phyloP scores from a whole-genome alignment of 768 basidiomycete genomes.

The Leccinum rimulosum region DNA sequence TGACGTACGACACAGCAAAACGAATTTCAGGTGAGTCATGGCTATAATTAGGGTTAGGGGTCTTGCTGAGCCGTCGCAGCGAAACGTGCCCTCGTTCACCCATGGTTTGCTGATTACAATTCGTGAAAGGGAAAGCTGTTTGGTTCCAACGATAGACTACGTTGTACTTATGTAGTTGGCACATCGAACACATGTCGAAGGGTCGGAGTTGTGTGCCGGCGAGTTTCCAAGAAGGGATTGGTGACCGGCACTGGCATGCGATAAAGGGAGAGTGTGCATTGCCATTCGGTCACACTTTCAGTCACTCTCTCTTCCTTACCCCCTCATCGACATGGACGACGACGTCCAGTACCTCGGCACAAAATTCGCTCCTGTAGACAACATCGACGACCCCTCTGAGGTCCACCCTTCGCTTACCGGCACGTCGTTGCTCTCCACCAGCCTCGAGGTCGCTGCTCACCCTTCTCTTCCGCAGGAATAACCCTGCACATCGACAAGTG shows the following conservation, averaged over 20 bases:
- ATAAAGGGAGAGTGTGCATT: slow-evolving; percentile 29
- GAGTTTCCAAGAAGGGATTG: slow-evolving; percentile 25
- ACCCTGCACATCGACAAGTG: slow-evolving; percentile 56
- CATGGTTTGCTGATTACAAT: slow-evolving; percentile 51
- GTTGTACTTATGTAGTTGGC: slow-evolving; percentile 9
- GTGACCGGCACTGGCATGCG: slow-evolving; percentile 16
- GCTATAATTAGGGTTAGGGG: background rate
- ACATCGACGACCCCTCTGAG: slow-evolving; percentile 29
- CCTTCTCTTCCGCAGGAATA: slow-evolving; percentile 44
- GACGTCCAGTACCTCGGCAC: slow-evolving; percentile 61
- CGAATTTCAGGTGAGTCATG: slow-evolving; percentile 78
- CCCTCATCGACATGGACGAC: slow-evolving; percentile 44
- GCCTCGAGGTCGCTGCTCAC: slow-evolving; percentile 14
- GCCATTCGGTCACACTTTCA: slow-evolving; percentile 31
- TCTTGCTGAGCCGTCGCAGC: slow-evolving; percentile 34
- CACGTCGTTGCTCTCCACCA: slow-evolving; percentile 29
- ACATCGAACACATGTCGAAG: background rate
- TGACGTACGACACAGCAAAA: slow-evolving; percentile 87
- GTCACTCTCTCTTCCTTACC: slow-evolving; percentile 16
- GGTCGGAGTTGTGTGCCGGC: slow-evolving; percentile 15
- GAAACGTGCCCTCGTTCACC: slow-evolving; percentile 53
- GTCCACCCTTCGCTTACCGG: slow-evolving; percentile 40
- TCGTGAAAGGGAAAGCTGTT: slow-evolving; percentile 20
- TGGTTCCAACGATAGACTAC: slow-evolving; percentile 23
- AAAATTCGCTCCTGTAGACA: slow-evolving; percentile 29